A percentile compares a stretch with the other conserved stretches of the same genome.
Evolutionary conservation across 352 stramenopile species (phyloP).

Genomic region (Pythium periplocum): DNA sequence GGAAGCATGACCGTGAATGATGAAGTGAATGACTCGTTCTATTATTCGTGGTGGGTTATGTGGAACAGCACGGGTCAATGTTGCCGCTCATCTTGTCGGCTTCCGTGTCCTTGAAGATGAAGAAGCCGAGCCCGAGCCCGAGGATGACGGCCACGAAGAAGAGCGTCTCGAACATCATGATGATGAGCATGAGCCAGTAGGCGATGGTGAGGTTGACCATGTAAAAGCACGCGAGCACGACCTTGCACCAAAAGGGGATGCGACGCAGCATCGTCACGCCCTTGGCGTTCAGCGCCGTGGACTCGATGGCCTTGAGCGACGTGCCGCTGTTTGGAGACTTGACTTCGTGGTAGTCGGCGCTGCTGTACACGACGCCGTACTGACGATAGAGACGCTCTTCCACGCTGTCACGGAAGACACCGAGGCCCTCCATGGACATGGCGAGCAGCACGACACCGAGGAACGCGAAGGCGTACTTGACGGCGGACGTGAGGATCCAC

Average conservation of each 20-base stretch:
- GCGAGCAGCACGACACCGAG: constrained; percentile 59
- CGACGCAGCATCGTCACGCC: constrained; percentile 44
- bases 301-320: constrained; percentile 11
- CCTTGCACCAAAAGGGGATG: constrained; percentile 61
- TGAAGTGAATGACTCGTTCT: too few species aligned
- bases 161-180: constrained; percentile 84
- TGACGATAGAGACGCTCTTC: constrained; percentile 39
- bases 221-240: constrained; percentile 58
- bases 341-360: constrained; percentile 50
- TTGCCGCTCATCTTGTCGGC: constrained; percentile 57
- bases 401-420: constrained; percentile 42
- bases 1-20: background rate
- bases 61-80: constrained; percentile 78
- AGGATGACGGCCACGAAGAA: constrained; percentile 76
- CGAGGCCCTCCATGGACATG: constrained; percentile 61
- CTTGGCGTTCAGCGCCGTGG: background rate
- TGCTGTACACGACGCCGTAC: constrained; percentile 53
- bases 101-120: constrained; percentile 82
- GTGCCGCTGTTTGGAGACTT: constrained; percentile 22
- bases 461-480: constrained; percentile 81
- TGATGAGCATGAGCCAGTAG: constrained; percentile 83
- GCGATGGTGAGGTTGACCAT: constrained; percentile 71
- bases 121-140: constrained; percentile 64
- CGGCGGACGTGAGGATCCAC: constrained; percentile 53
- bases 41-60: constrained; percentile 20